Evolutionary conservation across 257 asterid genomes (phyloP).

Genomic region (Plantago elongata): DNA sequence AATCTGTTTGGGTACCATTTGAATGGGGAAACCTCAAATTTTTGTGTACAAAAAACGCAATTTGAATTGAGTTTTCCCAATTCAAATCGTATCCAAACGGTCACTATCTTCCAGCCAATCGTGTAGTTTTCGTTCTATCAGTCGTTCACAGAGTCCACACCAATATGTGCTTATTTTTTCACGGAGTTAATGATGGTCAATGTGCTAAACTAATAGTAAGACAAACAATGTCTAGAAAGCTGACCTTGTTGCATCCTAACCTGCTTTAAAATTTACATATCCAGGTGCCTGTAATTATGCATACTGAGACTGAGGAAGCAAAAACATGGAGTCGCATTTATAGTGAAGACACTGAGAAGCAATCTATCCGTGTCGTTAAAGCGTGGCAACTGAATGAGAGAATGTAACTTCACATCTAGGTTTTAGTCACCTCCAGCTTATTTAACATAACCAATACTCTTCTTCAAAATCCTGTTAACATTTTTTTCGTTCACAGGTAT

Average conservation of each 20-base stretch:
- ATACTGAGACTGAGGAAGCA: conserved; percentile 66
- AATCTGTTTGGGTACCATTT: no score
- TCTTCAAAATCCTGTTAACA: not conserved
- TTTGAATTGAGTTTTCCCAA: no score
- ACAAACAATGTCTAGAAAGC: no score
- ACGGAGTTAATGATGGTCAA: no score
- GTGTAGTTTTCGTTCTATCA: no score
- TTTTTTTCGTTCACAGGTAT: conserved; percentile 45
- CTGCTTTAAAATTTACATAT: conserved; percentile 24
- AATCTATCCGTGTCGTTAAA: conserved; percentile 69
- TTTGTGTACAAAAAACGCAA: no score
- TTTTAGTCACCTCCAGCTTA: conserved; percentile 12
- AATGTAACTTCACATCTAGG: conserved; percentile 44
- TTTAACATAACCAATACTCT: not conserved
- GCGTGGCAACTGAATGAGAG: conserved; percentile 97
- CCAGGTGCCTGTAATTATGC: conserved; percentile 75
- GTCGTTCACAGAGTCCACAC: no score
- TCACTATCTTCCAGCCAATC: no score
- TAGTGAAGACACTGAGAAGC: conserved; percentile 58
- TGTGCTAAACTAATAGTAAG: no score
- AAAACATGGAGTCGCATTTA: conserved; percentile 61
- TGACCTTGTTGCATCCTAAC: conserved; percentile 17
- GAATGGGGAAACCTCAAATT: no score
- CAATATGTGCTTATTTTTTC: no score
- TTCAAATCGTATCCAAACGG: no score